phyloP scores from a whole-genome alignment of 2,329 filamentous ascomycete genomes.

The Xylariales sp. region DNA sequence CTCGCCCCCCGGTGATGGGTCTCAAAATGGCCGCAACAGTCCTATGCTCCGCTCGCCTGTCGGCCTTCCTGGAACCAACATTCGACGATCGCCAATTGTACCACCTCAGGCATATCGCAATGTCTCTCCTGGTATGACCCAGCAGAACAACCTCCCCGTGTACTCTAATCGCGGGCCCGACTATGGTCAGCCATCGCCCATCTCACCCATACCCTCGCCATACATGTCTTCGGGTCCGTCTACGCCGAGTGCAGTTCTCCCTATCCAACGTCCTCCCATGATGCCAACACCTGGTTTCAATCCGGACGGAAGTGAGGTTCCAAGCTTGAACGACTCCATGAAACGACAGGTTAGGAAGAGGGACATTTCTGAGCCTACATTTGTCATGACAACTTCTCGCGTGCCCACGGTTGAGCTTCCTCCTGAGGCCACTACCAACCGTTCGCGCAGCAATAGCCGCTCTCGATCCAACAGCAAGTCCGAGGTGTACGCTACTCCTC shows the following conservation, averaged over 20 bases:
- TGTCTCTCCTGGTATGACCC: slow-evolving; percentile 18
- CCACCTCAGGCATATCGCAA: slow-evolving; percentile 36
- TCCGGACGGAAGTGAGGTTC: slow-evolving; percentile 15
- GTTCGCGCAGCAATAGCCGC: slow-evolving; percentile 33
- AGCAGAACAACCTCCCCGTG: slow-evolving; percentile 26
- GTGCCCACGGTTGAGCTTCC: slow-evolving; percentile 38
- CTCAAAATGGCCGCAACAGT: slow-evolving; percentile 23
- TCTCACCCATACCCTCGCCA: slow-evolving; percentile 37
- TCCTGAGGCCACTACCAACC: slow-evolving; percentile 21
- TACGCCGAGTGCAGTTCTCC: slow-evolving; percentile 26
- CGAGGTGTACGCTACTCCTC: slow-evolving; percentile 34
- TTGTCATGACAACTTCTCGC: slow-evolving; percentile 41
- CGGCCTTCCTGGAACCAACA: slow-evolving; percentile 45
- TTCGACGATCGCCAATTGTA: slow-evolving; percentile 43
- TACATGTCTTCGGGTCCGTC: slow-evolving; percentile 25
- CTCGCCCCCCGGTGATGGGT: slow-evolving; percentile 30
- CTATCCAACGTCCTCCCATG: slow-evolving; percentile 28
- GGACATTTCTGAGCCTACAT: slow-evolving; percentile 48
- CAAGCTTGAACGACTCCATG: slow-evolving; percentile 31
- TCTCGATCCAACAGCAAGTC: slow-evolving; percentile 32
- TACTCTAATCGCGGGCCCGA: slow-evolving; percentile 30
- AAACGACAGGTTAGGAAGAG: slow-evolving; percentile 39
- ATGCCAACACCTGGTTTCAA: slow-evolving; percentile 22
- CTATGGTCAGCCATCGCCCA: slow-evolving; percentile 37
- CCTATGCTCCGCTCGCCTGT: slow-evolving; percentile 36